These are phyloP conservation scores for Sarcodon aspratus DNA, from an alignment of 768 basidiomycete species.

Conservation along the genomic window DNA sequence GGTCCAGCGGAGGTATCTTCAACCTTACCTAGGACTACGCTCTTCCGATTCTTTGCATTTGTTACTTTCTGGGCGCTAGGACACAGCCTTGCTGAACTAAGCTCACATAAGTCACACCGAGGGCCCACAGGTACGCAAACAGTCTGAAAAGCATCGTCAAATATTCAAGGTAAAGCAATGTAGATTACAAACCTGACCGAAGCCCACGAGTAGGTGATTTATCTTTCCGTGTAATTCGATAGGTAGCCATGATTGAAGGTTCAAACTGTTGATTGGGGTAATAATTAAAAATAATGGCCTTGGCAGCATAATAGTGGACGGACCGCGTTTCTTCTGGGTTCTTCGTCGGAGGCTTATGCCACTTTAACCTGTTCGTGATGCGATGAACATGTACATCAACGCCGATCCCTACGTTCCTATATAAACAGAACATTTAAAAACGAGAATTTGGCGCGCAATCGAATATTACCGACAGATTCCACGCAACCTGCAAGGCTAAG, in stretches of 20 bases:
- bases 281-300: neutral
- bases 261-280: slow-evolving; percentile 32
- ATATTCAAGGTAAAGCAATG: neutral
- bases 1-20: slow-evolving; percentile 16
- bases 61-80: slow-evolving; percentile 43
- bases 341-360: slow-evolving; percentile 82
- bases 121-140: slow-evolving; percentile 59
- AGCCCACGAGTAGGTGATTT: slow-evolving; percentile 74
- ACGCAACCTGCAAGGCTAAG: slow-evolving; percentile 71
- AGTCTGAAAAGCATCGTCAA: slow-evolving; percentile 26
- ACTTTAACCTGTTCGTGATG: slow-evolving; percentile 86
- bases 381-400: slow-evolving; percentile 96
- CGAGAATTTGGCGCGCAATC: neutral
- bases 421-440: neutral
- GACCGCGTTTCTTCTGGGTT: slow-evolving; percentile 84
- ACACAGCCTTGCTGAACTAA: slow-evolving; percentile 46
- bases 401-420: slow-evolving; percentile 80
- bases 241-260: slow-evolving; percentile 79
- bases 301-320: neutral
- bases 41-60: slow-evolving; percentile 9
- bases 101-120: slow-evolving; percentile 49
- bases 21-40: slow-evolving; percentile 4
- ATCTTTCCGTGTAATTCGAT: slow-evolving; percentile 62
- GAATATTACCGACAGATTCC: slow-evolving; percentile 51
- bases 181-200: slow-evolving; percentile 54